Evolutionary conservation across 768 basidiomycete species (phyloP), one percentile per base, ranked within the genome.

Genomic region (Clitopilus hobsonii): DNA sequence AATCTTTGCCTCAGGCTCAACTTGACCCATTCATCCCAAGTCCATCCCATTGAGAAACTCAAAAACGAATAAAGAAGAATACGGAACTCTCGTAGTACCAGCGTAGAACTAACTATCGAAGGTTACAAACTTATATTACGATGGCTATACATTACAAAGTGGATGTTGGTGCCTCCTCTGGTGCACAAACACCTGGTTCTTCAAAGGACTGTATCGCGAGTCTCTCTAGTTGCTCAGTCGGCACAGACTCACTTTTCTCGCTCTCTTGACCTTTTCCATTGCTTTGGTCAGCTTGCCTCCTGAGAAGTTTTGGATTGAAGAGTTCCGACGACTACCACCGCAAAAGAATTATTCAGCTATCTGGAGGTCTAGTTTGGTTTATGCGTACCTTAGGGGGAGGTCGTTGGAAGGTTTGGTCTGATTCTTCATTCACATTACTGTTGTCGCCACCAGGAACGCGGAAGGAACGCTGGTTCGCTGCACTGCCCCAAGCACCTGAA

Each of bases 401-500:
- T 38, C 82, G 71, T 58, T 84, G 80, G 55, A 71, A 80, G 11
- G 63, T 67, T 18, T 65, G 66, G 41, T 84, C 83, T 20, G 59
- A 60, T 3, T 84, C 83, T 26, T 80, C 82, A 1, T 58, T 56
- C 26, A 61, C 60, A 36, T 51, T 56, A 20, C 65, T 55, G 51
- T 62, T 63, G 54, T 60, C 51, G 51, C 54, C 60, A 56, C 16
- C 48, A 48, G 72, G 72, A 56, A 74, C 69, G 38, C 88, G 75
- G 56, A 82, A 74, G 20, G 84, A 74, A 13, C 84, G 75, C 20
- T 72, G 71, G 23, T 72, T 73, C 23, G 81, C 72, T 24, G 80
- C 67, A 58, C 84, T 86, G 20, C 79, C 83, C 90, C 90, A 92
- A 22, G 85, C 89, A 23, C 89, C 88, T 25, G 74, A 74, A 5